Evolutionary conservation across 371 early-diverging fungal genomes (phyloP), one percentile per base, ranked within the genome.

Genomic region (Zancudomyces culisetae): DNA sequence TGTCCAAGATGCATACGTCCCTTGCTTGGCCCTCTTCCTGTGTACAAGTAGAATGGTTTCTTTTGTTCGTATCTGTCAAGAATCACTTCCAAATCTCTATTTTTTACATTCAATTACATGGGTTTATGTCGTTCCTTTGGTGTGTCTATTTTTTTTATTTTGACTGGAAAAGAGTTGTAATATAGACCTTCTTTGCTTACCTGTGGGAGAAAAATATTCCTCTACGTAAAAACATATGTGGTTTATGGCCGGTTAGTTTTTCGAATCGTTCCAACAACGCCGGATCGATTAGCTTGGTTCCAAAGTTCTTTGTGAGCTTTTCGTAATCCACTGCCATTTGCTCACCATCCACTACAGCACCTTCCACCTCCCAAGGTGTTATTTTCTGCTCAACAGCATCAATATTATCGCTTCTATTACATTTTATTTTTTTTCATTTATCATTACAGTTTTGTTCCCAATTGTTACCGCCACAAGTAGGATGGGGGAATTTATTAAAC

Each of bases 1-100:
- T 99, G 99, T 13, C 99, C 99, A 41, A 98, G 68, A 63, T 98
- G 99, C 98, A 99, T 98, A 65, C 83, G 81, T 39, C 79, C 84
- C 55, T 85, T 80, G 49, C 89, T 87, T 23, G 99, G 99, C 15
- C 99, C 99, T 60, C 99, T 87, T n/a, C 99, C 99, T 20, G 99
- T 99, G 73, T 99, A 99, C 49, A 99, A 71, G 68, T 81, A 99
- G 72, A 98, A 97, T 12, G 96, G 91, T 70, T 95, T 88, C 69
- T 86, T 87, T 60, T 88, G 79, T 70, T 92, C 92, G 66, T 75
- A 79, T 39, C 83, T 74, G 65, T 97, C 93, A 43, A 99, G 70
- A 52, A 98, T 87, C 47, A 69, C 62, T 42, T 60, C 74, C 59
- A 99, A 75, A 56, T 99, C 99, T 69, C 97, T 90, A 24, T 20